Evolutionary conservation across 169 alveolate species (phyloP).

Genomic region (Plasmodium gonderi): DNA sequence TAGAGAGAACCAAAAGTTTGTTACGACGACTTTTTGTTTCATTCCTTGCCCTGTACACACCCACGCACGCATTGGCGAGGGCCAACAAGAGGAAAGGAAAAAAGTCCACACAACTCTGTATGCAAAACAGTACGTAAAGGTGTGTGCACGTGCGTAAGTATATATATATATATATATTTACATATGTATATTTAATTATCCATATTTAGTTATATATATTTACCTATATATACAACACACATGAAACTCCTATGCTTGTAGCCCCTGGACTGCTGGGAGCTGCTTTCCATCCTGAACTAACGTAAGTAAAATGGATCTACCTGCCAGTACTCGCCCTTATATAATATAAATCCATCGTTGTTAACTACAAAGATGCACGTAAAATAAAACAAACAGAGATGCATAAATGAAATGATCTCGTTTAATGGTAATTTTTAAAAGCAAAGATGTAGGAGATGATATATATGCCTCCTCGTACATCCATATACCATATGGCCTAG

Average conservation of each 20-base stretch:
- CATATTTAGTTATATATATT: background rate
- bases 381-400: background rate
- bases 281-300: background rate
- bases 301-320: constrained; percentile 48
- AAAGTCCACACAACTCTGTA: no score
- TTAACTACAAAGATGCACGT: constrained; percentile 27
- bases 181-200: background rate
- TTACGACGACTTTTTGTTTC: no score
- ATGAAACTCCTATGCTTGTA: background rate
- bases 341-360: constrained; percentile 60
- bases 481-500: no score
- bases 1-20: no score
- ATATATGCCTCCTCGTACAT: no score
- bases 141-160: background rate
- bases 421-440: background rate
- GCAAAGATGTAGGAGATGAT: no score
- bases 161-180: background rate
- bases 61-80: no score
- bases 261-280: background rate
- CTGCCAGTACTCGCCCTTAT: constrained; percentile 68
- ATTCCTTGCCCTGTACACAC: no score
- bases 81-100: no score
- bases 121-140: no score
- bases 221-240: background rate
- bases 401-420: background rate